These are phyloP conservation scores for Penicillium cosmopolitanum DNA, from an alignment of 495 filamentous ascomycete species.

Conservation along the genomic window DNA sequence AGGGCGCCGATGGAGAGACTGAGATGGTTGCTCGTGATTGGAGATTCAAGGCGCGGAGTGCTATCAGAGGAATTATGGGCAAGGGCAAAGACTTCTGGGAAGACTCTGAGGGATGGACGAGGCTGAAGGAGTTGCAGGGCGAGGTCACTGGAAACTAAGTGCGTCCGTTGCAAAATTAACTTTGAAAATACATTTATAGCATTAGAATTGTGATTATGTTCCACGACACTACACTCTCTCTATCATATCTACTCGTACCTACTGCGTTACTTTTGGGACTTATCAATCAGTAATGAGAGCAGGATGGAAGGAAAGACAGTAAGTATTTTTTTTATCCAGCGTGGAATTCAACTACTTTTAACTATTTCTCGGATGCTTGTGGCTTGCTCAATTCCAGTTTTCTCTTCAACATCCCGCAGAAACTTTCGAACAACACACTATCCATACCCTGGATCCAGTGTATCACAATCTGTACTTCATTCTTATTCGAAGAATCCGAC, in stretches of 20 bases:
- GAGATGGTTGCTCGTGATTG: constrained; percentile 61
- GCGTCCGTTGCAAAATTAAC: constrained; percentile 2
- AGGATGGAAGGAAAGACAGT: too few relatives aligned
- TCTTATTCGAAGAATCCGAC: constrained; percentile 17
- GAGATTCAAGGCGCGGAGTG: constrained; percentile 86
- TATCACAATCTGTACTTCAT: constrained; percentile 48
- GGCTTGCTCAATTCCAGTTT: constrained; percentile 37
- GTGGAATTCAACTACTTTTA: neutral
- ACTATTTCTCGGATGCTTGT: neutral
- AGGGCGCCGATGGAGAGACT: constrained; percentile 30
- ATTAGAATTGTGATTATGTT: constrained; percentile 2
- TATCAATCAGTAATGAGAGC: too few relatives aligned
- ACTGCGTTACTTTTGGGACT: too few relatives aligned
- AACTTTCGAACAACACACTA: constrained; percentile 80
- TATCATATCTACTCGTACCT: neutral
- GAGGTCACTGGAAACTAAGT: constrained; percentile 43
- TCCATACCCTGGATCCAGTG: constrained; percentile 81
- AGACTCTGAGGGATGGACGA: constrained; percentile 69
- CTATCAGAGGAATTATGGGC: constrained; percentile 77
- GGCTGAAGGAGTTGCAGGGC: constrained; percentile 54
- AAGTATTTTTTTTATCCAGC: too few relatives aligned
- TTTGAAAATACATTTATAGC: neutral
- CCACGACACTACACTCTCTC: neutral
- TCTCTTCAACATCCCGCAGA: constrained; percentile 76
- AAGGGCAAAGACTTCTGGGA: constrained; percentile 86